phyloP scores from a whole-genome alignment of 495 filamentous ascomycete species.

The Glarea lozoyensis region DNA sequence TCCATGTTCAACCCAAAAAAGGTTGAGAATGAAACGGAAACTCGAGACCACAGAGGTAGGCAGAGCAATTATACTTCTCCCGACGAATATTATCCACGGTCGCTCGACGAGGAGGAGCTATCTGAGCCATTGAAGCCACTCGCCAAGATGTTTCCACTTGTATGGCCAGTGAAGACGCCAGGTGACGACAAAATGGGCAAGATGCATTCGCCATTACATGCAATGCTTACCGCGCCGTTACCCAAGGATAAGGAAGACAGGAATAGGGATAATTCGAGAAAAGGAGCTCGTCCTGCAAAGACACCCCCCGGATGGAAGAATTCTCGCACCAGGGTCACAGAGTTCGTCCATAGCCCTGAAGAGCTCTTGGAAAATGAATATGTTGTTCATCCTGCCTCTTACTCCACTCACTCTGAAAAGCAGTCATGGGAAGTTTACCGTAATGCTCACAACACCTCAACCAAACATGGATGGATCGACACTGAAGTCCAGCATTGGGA shows the following conservation, averaged over 20 bases:
- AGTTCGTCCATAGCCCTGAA: constrained; percentile 58
- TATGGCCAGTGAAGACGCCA: constrained; percentile 82
- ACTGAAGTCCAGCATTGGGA: constrained; percentile 56
- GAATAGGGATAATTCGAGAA: constrained; percentile 30
- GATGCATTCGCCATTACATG: constrained; percentile 75
- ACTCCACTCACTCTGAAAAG: constrained; percentile 32
- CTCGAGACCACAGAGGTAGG: neutral
- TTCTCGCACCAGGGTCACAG: constrained; percentile 67
- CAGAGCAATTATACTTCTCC: constrained; percentile 29
- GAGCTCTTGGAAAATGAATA: constrained; percentile 80
- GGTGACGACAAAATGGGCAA: constrained; percentile 73
- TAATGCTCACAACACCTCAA: constrained; percentile 22
- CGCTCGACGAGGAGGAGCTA: constrained; percentile 50
- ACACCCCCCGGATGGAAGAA: constrained; percentile 53
- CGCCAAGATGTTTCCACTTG: constrained; percentile 71
- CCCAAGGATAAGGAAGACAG: constrained; percentile 49
- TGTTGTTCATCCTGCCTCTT: constrained; percentile 65
- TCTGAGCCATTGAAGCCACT: constrained; percentile 58
- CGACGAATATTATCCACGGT: constrained; percentile 65
- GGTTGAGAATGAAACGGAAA: constrained; percentile 8
- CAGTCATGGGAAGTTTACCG: constrained; percentile 36
- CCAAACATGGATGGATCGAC: constrained; percentile 73
- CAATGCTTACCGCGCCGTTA: constrained; percentile 65
- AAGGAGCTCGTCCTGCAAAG: constrained; percentile 45
- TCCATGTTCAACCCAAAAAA: constrained; percentile 57